These are phyloP conservation scores for Neobulgaria alba DNA, from an alignment of 2,329 filamentous ascomycete species.

Conservation along the genomic window DNA sequence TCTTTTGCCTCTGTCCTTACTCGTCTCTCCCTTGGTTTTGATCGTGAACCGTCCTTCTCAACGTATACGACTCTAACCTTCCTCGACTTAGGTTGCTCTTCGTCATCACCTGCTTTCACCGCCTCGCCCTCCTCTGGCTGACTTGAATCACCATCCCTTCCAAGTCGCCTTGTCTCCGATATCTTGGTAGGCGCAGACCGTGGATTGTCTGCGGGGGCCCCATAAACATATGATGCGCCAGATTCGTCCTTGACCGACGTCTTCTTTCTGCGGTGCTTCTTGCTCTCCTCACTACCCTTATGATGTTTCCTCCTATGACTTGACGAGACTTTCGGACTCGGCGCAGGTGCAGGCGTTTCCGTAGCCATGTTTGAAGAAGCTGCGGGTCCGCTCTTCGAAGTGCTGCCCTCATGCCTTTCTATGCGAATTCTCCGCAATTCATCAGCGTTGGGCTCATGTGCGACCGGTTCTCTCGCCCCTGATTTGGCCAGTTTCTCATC, in stretches of 20 bases:
- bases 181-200: constrained; percentile 9
- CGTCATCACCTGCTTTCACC: constrained; percentile 7
- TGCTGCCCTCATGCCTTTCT: constrained; percentile 22
- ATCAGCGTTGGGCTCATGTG: constrained; percentile 16
- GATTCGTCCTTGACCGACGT: constrained; percentile 13
- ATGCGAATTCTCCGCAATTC: constrained; percentile 21
- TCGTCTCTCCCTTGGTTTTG: constrained; percentile 11
- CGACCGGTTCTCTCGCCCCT: constrained; percentile 16
- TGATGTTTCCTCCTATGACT: constrained; percentile 19
- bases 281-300: constrained; percentile 13
- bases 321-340: constrained; percentile 13
- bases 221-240: constrained; percentile 17
- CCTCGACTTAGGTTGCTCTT: constrained; percentile 15
- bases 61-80: constrained; percentile 23
- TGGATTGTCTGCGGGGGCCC: constrained; percentile 9
- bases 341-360: constrained; percentile 22
- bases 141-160: constrained; percentile 17
- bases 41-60: constrained; percentile 14
- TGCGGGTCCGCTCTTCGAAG: constrained; percentile 11
- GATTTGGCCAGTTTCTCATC: constrained; percentile 12
- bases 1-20: constrained; percentile 6
- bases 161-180: constrained; percentile 17
- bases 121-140: constrained; percentile 13
- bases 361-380: constrained; percentile 18
- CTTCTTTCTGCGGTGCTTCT: constrained; percentile 16